Evolutionary conservation across 2,329 filamentous ascomycete species (phyloP).

Genomic region (Cladophialophora exuberans): DNA sequence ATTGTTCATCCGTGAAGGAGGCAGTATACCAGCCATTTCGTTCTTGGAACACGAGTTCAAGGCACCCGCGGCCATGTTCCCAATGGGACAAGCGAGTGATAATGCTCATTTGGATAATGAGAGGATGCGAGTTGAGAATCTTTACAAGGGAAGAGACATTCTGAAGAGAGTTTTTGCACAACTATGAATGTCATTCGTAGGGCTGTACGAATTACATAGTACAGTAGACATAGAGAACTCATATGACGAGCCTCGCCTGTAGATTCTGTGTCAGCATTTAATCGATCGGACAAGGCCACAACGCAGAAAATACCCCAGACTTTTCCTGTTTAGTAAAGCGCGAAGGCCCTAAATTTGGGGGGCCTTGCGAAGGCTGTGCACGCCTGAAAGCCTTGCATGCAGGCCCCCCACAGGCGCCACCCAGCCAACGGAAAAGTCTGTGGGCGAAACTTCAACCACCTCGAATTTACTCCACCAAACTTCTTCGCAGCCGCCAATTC

Average conservation of each 20-base stretch:
- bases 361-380: not conserved
- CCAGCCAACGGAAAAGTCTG: no score
- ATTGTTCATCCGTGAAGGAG: slow-evolving; percentile 91
- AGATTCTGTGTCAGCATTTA: no score
- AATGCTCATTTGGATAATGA: slow-evolving; percentile 95
- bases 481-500: not conserved
- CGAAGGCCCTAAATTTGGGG: not conserved
- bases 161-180: slow-evolving; percentile 77
- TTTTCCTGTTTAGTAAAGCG: not conserved
- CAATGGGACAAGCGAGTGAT: slow-evolving; percentile 93
- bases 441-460: slow-evolving; percentile 2
- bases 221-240: not conserved
- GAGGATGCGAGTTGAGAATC: slow-evolving; percentile 80
- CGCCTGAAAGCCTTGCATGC: not conserved
- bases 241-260: no score
- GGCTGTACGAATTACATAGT: not conserved
- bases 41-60: slow-evolving; percentile 55
- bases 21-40: slow-evolving; percentile 89
- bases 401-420: not conserved
- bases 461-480: slow-evolving; percentile 3
- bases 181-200: not conserved
- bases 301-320: not conserved
- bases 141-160: slow-evolving; percentile 90
- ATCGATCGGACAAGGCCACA: no score
- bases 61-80: slow-evolving; percentile 55